Evolutionary conservation across 345 rosid genomes (phyloP), one percentile per base, ranked within the genome.

Genomic region (Passiflora organensis): DNA sequence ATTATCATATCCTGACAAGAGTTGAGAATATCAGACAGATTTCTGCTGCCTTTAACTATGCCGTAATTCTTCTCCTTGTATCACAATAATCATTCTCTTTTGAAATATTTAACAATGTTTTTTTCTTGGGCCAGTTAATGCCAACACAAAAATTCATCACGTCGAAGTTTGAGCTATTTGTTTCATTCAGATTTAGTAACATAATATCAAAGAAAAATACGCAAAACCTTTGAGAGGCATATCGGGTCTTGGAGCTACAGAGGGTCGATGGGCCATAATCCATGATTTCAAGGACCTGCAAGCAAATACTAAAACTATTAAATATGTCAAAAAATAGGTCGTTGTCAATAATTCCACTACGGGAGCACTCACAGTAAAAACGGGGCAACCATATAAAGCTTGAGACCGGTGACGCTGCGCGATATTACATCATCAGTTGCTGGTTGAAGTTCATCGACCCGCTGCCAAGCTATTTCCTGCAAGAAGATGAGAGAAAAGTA

Each of bases 391-490:
- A 94, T 94, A 64, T 94, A 94, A 60, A 94, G 82, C 84, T 89
- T 94, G 46, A 86, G 82, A 67, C 95, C 97, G 45, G 88, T 76
- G 64, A 74, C 65, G 59, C 96, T 80, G 58, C 82, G 99, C 63
- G 97, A 82, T 76, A 94, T 89, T 39, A 94, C 96, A 51, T 78
- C 83, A 47, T 71, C 75, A 62, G 70, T 85, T 67, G 82, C 86
- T 24, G 95, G 85, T 58, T 66, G 85, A 71, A 94, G 95, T 19
- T 89, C 89, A 72, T 94, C 97, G 45, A 89, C 77, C 17, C 88
- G 77, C 28, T 87, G 96, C 97, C 99, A 94, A 36, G 95, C 76
- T 68, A 93, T 93, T 78, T 93, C 99, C 99, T 93, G 74, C 74
- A 73, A 59, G 48, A 51, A 55, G 42, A 58, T 44, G 54, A 50